Percentiles rank a stretch among this genome's conserved stretches.
Evolutionary conservation across 2,329 filamentous ascomycete species (phyloP).

Genomic region (Talaromyces sp.): DNA sequence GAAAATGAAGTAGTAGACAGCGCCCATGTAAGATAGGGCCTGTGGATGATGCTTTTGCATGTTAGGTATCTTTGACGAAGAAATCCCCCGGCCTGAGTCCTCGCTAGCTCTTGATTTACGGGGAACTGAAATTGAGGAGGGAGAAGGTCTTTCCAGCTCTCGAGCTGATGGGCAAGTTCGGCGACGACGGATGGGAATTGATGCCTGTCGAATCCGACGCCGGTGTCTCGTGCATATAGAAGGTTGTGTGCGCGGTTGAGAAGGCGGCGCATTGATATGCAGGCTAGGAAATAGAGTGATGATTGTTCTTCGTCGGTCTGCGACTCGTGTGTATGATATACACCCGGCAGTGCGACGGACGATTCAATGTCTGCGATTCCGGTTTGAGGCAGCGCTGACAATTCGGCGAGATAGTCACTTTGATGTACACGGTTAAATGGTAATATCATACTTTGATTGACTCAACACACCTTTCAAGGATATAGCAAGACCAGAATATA

Average conservation of each 20-base stretch:
- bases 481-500: constrained; percentile 56
- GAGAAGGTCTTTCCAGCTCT: constrained; percentile 34
- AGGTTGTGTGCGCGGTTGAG: constrained; percentile 32
- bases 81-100: constrained; percentile 47
- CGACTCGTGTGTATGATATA: constrained; percentile 45
- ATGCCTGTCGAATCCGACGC: constrained; percentile 44
- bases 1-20: constrained; percentile 30
- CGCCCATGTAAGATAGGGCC: constrained; percentile 52
- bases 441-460: not conserved
- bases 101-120: constrained; percentile 29
- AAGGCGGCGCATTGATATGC: constrained; percentile 40
- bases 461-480: constrained; percentile 47
- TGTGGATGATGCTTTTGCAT: constrained; percentile 52
- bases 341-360: constrained; percentile 47
- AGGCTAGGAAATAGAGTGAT: constrained; percentile 53
- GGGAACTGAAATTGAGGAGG: constrained; percentile 31
- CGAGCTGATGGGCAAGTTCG: constrained; percentile 34
- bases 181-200: constrained; percentile 49
- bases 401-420: constrained; percentile 53
- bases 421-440: not conserved
- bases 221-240: constrained; percentile 47
- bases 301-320: constrained; percentile 45
- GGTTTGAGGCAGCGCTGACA: constrained; percentile 50
- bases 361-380: constrained; percentile 53
- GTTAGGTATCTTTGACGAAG: constrained; percentile 52